These are phyloP conservation scores for Fusarium zealandicum DNA, from an alignment of 2,329 filamentous ascomycete species.

Conservation along the genomic window DNA sequence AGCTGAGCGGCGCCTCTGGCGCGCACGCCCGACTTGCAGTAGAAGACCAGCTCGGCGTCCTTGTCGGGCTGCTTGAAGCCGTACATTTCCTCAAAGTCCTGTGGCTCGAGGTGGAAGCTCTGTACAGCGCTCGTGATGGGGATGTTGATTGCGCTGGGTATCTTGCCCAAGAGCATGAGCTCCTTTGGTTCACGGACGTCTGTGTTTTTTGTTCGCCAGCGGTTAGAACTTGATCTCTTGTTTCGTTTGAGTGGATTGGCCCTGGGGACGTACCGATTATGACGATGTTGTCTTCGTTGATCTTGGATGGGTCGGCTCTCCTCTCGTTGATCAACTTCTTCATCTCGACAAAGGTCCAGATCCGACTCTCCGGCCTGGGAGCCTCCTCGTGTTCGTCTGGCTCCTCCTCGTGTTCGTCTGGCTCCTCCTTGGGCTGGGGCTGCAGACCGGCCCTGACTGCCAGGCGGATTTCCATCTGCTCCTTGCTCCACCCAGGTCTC, in stretches of 20 bases:
- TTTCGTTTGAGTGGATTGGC: no score
- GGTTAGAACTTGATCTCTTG: no score
- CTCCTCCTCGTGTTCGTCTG: no score
- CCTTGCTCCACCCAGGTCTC: no score
- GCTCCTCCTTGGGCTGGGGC: no score
- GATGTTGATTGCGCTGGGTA: slow-evolving; percentile 84
- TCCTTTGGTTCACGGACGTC: slow-evolving; percentile 81
- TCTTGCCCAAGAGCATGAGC: slow-evolving; percentile 72
- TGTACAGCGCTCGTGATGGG: slow-evolving; percentile 81
- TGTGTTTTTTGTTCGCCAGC: slow-evolving; percentile 33
- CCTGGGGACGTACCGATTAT: slow-evolving; percentile 57
- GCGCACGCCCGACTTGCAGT: slow-evolving; percentile 91
- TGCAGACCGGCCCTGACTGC: no score
- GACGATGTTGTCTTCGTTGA: slow-evolving; percentile 42
- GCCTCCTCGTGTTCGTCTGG: no score
- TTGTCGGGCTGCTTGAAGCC: slow-evolving; percentile 73
- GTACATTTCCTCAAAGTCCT: slow-evolving; percentile 84
- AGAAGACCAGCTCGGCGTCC: slow-evolving; percentile 75
- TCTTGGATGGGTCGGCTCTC: not conserved
- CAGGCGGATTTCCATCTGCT: no score
- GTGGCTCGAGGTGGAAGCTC: slow-evolving; percentile 74
- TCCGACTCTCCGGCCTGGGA: slow-evolving; percentile 43
- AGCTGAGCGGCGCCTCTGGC: slow-evolving; percentile 78
- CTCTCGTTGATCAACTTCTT: slow-evolving; percentile 46
- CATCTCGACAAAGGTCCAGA: slow-evolving; percentile 60